Base-by-base conservation (phyloP, 2,329 filamentous ascomycete species). In the Colletotrichum sojae region DNA sequence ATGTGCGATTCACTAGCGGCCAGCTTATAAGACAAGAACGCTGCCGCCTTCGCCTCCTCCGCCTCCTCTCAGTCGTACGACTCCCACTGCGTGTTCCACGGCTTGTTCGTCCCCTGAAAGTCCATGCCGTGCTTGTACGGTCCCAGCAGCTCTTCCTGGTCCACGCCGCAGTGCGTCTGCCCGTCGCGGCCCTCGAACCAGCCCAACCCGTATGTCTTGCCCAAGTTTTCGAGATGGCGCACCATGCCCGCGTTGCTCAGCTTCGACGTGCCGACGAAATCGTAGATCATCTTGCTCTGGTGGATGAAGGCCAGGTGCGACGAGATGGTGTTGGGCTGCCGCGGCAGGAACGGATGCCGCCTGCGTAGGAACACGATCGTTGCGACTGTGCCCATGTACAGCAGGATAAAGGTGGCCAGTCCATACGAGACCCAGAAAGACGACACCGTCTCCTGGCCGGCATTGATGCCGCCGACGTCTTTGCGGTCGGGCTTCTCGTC, bases 241-340 rank as follows among this genome's bases (percentile, higher is more conserved):
- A 86, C 88, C 89, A 94, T 92, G 76, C 89, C 80, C 15, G 83
- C 80, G 61, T 86, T 89, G 72, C 84, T 87, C 58, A 90, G 80
- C 79, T 88, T 88, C 70, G 90, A 88, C 22, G 91, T 94, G 49
- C 88, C 89, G 15, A 93, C 90, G 78, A 95, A 95, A 75, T 89
- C 88, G 71, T 90, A 90, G 53, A 95, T 81, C 92, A 95, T 94
- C 80, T 92, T 92, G 78, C 88, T 91, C 80, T 94, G 92, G 78
- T 95, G 91, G 69, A 95, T 92, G 75, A 92, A 95, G 0, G 91
- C 92, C 62, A 95, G 83, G 61, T 94, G 88, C 51, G 88, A 90
- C 2, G 92, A 90, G 73, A 95, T 94, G 20, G 92, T 94, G 73
- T 91, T 93, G 4, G 92, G 92, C 81, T 94, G 91, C 5, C 93